phyloP scores from a whole-genome alignment of 2,329 filamentous ascomycete genomes.

The Beauveria caledonica region DNA sequence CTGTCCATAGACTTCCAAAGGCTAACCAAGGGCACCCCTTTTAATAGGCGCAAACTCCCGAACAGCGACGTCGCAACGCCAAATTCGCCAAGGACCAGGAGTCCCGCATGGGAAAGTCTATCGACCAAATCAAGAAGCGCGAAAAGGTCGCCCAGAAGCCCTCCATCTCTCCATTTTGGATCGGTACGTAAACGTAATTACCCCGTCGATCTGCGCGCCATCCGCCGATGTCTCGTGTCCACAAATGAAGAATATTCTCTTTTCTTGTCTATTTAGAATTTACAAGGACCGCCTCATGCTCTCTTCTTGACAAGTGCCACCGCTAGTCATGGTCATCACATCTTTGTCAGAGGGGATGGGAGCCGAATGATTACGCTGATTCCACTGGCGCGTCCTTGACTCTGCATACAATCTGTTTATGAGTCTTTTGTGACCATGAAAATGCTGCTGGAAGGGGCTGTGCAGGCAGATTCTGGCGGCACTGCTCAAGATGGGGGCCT shows the following conservation, averaged over 20 bases:
- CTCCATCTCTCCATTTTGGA: constrained; percentile 56
- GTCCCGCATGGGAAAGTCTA: constrained; percentile 66
- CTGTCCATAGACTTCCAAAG: neutral
- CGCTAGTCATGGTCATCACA: neutral
- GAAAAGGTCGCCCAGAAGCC: constrained; percentile 45
- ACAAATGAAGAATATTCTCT: neutral
- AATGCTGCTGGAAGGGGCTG: neutral
- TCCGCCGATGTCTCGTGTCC: neutral
- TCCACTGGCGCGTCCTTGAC: neutral
- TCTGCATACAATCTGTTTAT: neutral
- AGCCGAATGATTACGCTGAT: neutral
- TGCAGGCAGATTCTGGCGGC: neutral
- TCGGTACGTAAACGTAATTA: constrained; percentile 38
- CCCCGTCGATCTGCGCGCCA: neutral
- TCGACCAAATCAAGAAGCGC: constrained; percentile 53
- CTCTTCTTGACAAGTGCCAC: neutral
- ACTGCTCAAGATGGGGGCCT: neutral
- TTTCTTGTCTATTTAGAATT: too few species aligned
- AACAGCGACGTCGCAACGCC: constrained; percentile 73
- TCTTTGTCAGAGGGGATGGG: neutral
- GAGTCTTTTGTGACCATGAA: neutral
- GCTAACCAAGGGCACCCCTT: neutral
- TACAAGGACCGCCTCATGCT: too few species aligned
- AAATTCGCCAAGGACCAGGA: constrained; percentile 70
- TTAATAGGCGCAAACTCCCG: constrained; percentile 68